These are phyloP conservation scores for Diplodia mutila DNA, from an alignment of 2,329 filamentous ascomycete species.

Conservation along the genomic window DNA sequence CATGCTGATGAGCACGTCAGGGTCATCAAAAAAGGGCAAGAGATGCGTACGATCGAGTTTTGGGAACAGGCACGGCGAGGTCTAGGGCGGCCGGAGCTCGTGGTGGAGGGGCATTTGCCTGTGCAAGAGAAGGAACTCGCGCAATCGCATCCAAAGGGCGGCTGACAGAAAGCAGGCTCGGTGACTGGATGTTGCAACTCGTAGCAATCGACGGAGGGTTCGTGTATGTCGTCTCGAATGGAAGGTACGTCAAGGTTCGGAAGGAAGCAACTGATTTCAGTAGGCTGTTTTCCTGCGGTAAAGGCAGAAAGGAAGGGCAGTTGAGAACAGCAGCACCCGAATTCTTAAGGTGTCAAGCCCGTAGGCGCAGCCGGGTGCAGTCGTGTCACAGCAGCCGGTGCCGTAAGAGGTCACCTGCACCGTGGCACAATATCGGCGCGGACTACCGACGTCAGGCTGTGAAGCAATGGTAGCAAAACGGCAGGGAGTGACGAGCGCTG, in stretches of 20 bases:
- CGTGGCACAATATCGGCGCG: slow-evolving; percentile 16
- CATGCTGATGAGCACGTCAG: slow-evolving; percentile 14
- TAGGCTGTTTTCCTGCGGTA: background rate
- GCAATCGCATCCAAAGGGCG: background rate
- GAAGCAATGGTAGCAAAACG: background rate
- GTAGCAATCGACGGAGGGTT: background rate
- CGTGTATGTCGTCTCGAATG: background rate
- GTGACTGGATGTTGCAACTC: background rate
- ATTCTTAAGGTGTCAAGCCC: background rate
- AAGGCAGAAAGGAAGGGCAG: background rate
- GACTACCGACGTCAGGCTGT: slow-evolving; percentile 7
- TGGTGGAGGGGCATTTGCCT: slow-evolving; percentile 7
- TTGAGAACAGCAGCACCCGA: background rate
- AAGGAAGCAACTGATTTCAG: background rate
- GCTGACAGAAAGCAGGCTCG: background rate
- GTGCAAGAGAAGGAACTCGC: background rate
- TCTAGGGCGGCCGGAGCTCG: slow-evolving; percentile 12
- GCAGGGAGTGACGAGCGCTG: background rate
- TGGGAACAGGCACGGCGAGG: background rate
- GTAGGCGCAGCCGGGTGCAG: background rate
- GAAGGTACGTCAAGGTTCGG: background rate
- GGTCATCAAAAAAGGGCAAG: background rate
- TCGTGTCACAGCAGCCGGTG: slow-evolving; percentile 9
- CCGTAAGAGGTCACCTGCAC: slow-evolving; percentile 15
- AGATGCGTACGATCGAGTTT: slow-evolving; percentile 5